phyloP scores from a whole-genome alignment of 345 rosid species.

The Populus alba region DNA sequence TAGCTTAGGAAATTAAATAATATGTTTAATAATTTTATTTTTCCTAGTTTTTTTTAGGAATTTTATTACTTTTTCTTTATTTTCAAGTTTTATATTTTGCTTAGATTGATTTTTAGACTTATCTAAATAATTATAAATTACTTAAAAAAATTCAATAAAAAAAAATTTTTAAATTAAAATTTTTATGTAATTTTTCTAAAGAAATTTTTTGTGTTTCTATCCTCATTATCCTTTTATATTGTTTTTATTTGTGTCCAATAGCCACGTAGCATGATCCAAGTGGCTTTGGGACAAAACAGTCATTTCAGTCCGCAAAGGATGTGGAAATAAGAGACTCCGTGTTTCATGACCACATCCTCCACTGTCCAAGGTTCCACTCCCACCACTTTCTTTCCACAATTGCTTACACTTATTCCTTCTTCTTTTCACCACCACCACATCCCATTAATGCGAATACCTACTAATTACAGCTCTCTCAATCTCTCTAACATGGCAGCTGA shows the following conservation, averaged over 20 bases:
- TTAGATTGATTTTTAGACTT: no score
- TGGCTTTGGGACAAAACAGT: background rate
- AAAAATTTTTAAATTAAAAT: no score
- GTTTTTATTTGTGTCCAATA: background rate
- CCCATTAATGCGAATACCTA: background rate
- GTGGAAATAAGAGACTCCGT: conserved; percentile 17
- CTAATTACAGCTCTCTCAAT: background rate
- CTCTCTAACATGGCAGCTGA: conserved; percentile 32
- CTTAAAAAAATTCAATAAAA: no score
- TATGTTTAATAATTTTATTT: no score
- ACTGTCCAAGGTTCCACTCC: background rate
- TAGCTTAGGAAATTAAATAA: no score
- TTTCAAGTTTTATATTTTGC: no score
- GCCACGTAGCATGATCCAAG: background rate
- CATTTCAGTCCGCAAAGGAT: background rate
- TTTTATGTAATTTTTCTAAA: no score
- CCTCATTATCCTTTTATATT: background rate
- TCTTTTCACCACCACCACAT: conserved; percentile 22
- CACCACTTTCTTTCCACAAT: conserved; percentile 12
- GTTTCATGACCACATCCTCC: conserved; percentile 22
- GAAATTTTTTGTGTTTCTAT: no score
- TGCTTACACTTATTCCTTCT: conserved; percentile 9
- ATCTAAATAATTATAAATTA: no score
- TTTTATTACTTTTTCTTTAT: no score
- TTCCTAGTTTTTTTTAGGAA: no score